A percentile compares a stretch with the other conserved stretches of the same genome.
Conservation (phyloP, 1,139 yeast species). For the Kodamaea fungicola region DNA sequence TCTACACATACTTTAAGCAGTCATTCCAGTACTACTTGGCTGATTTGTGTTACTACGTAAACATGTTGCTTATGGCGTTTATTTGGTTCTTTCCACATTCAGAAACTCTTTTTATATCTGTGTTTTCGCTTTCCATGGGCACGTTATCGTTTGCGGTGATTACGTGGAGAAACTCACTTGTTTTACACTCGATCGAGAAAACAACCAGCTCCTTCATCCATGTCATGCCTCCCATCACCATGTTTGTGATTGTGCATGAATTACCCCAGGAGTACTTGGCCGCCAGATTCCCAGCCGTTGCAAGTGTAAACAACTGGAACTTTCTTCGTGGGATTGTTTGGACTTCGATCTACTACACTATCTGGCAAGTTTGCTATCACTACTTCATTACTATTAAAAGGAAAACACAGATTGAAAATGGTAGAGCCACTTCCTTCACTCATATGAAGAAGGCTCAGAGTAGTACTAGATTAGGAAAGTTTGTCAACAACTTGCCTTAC, state of each 20-base stretch:
- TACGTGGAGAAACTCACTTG: slow-evolving; percentile 93
- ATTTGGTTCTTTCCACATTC: slow-evolving; percentile 84
- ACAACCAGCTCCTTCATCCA: slow-evolving; percentile 93
- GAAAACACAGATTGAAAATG: slow-evolving; percentile 78
- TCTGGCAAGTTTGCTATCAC: slow-evolving; percentile 92
- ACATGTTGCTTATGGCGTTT: slow-evolving; percentile 61
- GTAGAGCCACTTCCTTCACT: slow-evolving; percentile 85
- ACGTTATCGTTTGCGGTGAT: slow-evolving; percentile 91
- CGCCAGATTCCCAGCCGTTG: slow-evolving; percentile 77
- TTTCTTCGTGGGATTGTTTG: slow-evolving; percentile 67
- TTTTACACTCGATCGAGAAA: slow-evolving; percentile 86
- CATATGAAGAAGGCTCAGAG: slow-evolving; percentile 72
- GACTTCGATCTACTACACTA: slow-evolving; percentile 79
- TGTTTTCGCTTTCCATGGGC: slow-evolving; percentile 85
- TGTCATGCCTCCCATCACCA: slow-evolving; percentile 81
- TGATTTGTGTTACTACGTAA: slow-evolving; percentile 91
- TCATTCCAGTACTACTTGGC: slow-evolving; percentile 86
- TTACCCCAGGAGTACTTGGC: slow-evolving; percentile 53
- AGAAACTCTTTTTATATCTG: slow-evolving; percentile 66
- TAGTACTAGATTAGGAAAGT: slow-evolving; percentile 62
- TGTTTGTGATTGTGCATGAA: slow-evolving; percentile 85
- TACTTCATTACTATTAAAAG: slow-evolving; percentile 83
- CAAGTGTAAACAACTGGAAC: slow-evolving; percentile 63
- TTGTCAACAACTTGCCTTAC: slow-evolving; percentile 80
- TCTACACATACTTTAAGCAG: slow-evolving; percentile 75